Evolutionary conservation across 2,329 filamentous ascomycete species (phyloP).

Genomic region (Talaromyces sp.): DNA sequence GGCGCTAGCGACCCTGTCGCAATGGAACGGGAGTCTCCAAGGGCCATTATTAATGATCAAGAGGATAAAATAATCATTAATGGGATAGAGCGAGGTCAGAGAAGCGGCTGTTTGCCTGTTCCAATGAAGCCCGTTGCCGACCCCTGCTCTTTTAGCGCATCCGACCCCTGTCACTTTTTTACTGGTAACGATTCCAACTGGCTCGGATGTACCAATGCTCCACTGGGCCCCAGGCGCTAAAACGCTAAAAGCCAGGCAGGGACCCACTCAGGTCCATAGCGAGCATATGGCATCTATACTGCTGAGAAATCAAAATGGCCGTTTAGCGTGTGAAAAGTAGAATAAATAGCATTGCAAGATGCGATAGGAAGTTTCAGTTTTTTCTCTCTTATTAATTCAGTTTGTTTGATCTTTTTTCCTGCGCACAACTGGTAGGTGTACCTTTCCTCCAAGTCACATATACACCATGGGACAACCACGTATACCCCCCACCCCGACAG

Average conservation of each 20-base stretch:
- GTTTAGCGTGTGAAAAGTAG: not conserved
- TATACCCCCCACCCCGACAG: not conserved
- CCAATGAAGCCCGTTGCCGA: not conserved
- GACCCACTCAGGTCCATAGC: not conserved
- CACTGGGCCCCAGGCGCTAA: not conserved
- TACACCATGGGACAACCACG: not conserved
- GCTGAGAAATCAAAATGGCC: not conserved
- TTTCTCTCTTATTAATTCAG: not conserved
- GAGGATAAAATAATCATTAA: not conserved
- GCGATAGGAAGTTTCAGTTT: not conserved
- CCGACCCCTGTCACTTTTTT: constrained; percentile 1
- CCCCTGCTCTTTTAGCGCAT: not conserved
- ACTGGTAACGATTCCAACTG: not conserved
- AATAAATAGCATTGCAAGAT: not conserved
- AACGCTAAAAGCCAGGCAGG: not conserved
- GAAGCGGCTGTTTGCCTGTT: not conserved
- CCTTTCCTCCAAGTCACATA: not conserved
- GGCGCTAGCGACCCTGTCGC: not conserved
- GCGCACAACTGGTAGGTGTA: too few species aligned
- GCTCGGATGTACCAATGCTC: not conserved
- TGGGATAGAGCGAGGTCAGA: not conserved
- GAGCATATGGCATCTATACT: not conserved
- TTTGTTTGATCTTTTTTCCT: too few species aligned
- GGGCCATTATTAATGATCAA: not conserved
- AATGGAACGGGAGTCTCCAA: not conserved